phyloP scores from a whole-genome alignment of 202 grass and related monocot species.

The Setaria italica region DNA sequence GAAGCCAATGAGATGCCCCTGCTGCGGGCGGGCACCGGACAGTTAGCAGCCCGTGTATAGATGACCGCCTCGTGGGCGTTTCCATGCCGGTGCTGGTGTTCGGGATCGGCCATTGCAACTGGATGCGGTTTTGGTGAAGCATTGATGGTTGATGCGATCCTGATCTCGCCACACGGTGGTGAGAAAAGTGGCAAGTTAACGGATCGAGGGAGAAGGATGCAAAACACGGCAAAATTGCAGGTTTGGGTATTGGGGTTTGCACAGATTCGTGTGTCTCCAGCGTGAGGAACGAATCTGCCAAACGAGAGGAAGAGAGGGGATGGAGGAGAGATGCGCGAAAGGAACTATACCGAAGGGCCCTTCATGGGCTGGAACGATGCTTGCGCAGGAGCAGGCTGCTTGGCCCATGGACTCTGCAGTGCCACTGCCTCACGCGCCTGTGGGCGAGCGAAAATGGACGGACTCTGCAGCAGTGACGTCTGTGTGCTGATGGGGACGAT shows the following conservation, averaged over 20 bases:
- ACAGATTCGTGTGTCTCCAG: neutral
- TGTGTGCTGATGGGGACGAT: too few species aligned
- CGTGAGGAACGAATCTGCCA: neutral
- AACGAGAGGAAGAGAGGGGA: neutral
- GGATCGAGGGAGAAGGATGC: neutral
- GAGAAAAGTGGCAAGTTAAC: neutral
- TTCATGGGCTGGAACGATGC: neutral
- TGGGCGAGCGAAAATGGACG: neutral
- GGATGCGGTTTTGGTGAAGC: neutral
- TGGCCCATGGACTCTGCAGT: neutral
- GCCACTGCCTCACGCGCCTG: neutral
- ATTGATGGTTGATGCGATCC: neutral
- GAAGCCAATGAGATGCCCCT: neutral
- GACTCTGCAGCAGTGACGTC: neutral
- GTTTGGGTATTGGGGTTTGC: neutral
- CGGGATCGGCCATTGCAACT: neutral
- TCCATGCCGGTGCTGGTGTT: neutral
- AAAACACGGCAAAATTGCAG: neutral
- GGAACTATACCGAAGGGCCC: neutral
- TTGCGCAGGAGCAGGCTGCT: neutral
- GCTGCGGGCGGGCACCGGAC: neutral
- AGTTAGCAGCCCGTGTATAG: constrained; percentile 1
- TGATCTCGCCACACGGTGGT: neutral
- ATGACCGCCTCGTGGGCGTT: neutral
- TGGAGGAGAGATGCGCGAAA: neutral